Conservation (phyloP, 2,329 filamentous ascomycete species). For the Colletotrichum eremochloae region DNA sequence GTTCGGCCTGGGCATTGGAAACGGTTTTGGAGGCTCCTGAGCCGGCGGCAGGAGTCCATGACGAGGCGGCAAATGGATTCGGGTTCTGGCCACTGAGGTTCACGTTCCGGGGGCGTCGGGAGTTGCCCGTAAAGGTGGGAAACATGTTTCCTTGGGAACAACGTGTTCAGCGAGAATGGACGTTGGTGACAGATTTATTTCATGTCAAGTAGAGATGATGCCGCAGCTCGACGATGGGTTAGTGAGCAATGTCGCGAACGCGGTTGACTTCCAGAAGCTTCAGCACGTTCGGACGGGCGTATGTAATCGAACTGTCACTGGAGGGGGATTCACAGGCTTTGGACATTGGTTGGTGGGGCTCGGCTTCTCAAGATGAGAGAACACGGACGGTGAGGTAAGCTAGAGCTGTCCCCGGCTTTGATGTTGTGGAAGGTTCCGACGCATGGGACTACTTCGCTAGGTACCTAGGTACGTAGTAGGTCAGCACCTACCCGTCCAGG, state of each 20-base stretch:
- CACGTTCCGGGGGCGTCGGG: slow-evolving; percentile 88
- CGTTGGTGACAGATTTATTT: slow-evolving; percentile 5
- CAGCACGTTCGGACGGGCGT: slow-evolving; percentile 39
- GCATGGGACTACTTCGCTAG: slow-evolving; percentile 1
- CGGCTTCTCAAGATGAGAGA: slow-evolving; percentile 4
- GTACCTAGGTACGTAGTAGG: not conserved
- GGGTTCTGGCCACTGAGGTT: slow-evolving; percentile 88
- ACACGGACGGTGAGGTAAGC: slow-evolving; percentile 19
- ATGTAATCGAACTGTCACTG: slow-evolving; percentile 39
- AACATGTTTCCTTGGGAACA: slow-evolving; percentile 73
- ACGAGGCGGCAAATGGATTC: slow-evolving; percentile 81
- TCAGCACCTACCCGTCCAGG: no score
- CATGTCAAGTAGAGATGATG: slow-evolving; percentile 19
- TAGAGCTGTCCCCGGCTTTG: slow-evolving; percentile 21
- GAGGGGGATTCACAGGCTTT: slow-evolving; percentile 35
- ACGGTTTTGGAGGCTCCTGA: slow-evolving; percentile 82
- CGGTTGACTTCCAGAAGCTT: slow-evolving; percentile 40
- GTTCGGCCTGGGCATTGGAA: slow-evolving; percentile 88
- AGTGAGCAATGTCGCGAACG: slow-evolving; percentile 25
- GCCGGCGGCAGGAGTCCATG: slow-evolving; percentile 68
- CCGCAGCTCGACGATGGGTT: not conserved
- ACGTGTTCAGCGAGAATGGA: slow-evolving; percentile 2
- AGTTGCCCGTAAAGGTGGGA: slow-evolving; percentile 89
- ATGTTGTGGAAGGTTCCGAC: slow-evolving; percentile 36
- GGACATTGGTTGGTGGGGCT: slow-evolving; percentile 27